phyloP scores from a whole-genome alignment of 192 early-diverging fungal genomes.

The Haplosporangium gracile region DNA sequence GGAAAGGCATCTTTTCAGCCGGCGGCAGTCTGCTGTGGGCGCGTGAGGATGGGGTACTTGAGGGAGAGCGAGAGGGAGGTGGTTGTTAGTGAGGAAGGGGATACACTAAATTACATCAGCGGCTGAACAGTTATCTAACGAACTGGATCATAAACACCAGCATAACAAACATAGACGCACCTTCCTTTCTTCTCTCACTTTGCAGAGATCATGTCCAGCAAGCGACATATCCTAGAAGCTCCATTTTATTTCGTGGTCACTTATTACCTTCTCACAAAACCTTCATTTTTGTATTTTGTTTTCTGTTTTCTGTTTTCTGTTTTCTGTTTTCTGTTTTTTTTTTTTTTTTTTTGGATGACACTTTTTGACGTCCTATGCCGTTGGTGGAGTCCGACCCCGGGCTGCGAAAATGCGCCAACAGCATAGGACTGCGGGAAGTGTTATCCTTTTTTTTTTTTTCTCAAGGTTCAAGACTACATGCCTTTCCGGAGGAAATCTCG shows the following conservation, averaged over 20 bases:
- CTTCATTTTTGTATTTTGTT: too few species aligned
- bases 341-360: conserved; percentile 21
- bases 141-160: background rate
- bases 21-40: background rate
- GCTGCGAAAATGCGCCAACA: too few species aligned
- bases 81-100: background rate
- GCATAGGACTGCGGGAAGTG: too few species aligned
- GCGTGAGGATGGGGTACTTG: background rate
- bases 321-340: background rate
- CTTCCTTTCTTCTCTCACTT: background rate
- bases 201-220: too few species aligned
- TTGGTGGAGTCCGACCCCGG: too few species aligned
- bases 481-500: conserved; percentile 17
- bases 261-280: background rate
- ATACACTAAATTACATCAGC: background rate
- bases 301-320: background rate
- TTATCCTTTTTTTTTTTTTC: conserved; percentile 8
- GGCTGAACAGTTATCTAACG: background rate
- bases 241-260: background rate
- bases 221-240: too few species aligned
- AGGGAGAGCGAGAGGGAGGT: background rate
- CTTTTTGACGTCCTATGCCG: too few species aligned
- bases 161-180: background rate
- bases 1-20: too few species aligned
- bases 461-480: background rate